Percentiles rank a stretch among this genome's conserved stretches.
phyloP scores from a whole-genome alignment of 2,329 filamentous ascomycete genomes.

The Talaromyces sp. region DNA sequence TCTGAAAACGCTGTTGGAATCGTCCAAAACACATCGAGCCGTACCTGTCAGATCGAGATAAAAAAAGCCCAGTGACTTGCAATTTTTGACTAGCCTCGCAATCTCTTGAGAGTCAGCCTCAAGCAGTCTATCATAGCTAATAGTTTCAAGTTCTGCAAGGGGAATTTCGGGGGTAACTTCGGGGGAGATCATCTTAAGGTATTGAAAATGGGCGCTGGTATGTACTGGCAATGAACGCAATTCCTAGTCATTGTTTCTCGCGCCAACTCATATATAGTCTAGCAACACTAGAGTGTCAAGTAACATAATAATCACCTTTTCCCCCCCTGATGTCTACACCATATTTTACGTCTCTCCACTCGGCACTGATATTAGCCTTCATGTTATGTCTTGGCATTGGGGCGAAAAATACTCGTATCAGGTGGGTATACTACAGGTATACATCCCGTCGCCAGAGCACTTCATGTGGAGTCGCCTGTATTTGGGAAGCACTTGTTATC shows the following conservation, averaged over 20 bases:
- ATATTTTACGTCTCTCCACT: no score
- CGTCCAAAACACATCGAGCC: background rate
- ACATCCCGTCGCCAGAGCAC: no score
- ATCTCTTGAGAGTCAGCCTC: background rate
- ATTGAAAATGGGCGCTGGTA: background rate
- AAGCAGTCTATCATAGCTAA: background rate
- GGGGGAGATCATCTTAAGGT: background rate
- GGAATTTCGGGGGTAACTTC: background rate
- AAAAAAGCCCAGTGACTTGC: conserved; percentile 9
- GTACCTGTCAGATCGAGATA: conserved; percentile 2
- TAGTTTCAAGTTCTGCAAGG: background rate
- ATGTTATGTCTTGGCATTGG: no score
- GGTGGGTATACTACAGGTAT: no score
- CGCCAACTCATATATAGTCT: no score
- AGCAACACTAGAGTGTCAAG: no score
- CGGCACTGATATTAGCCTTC: no score
- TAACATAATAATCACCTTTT: no score
- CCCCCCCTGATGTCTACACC: no score
- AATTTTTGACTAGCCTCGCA: background rate
- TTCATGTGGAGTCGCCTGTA: no score
- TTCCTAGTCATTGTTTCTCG: background rate
- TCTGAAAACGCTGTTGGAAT: background rate
- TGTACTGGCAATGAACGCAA: background rate
- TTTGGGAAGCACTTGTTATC: no score
- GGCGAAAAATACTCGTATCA: no score